Evolutionary conservation across 495 filamentous ascomycete species (phyloP).

Genomic region (Hypoxylon fuscum): DNA sequence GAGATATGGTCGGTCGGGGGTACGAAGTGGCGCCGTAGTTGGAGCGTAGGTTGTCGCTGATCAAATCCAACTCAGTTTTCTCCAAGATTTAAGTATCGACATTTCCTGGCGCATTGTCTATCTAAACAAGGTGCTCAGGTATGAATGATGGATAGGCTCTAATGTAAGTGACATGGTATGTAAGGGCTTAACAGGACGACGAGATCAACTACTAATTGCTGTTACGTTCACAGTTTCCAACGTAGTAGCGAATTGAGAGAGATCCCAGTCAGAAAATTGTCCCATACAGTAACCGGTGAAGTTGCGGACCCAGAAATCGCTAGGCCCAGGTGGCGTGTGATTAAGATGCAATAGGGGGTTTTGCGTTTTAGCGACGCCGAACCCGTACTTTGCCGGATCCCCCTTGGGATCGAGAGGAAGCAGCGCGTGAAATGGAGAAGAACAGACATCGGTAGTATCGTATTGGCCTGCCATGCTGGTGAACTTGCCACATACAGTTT

Average conservation of each 20-base stretch:
- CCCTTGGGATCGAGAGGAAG: neutral
- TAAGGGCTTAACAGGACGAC: too few species aligned
- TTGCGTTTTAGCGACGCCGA: neutral
- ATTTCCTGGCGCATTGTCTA: too few species aligned
- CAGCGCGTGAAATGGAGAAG: neutral
- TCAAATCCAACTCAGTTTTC: too few species aligned
- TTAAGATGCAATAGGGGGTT: neutral
- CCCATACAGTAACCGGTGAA: neutral
- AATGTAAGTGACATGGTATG: too few species aligned
- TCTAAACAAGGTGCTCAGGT: too few species aligned
- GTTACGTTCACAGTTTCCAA: neutral
- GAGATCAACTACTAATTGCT: too few species aligned
- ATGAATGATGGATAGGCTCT: too few species aligned
- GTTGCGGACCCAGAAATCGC: neutral
- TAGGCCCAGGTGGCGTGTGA: neutral
- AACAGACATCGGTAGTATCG: neutral
- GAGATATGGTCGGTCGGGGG: too few species aligned
- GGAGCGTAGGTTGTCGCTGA: too few species aligned
- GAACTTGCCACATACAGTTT: neutral
- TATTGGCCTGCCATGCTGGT: neutral
- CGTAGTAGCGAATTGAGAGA: neutral
- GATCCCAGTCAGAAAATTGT: neutral
- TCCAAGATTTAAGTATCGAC: too few species aligned
- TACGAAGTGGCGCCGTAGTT: too few species aligned
- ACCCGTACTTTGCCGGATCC: neutral